Evolutionary conservation across 768 basidiomycete species (phyloP).

Genomic region (Russula brevipes): DNA sequence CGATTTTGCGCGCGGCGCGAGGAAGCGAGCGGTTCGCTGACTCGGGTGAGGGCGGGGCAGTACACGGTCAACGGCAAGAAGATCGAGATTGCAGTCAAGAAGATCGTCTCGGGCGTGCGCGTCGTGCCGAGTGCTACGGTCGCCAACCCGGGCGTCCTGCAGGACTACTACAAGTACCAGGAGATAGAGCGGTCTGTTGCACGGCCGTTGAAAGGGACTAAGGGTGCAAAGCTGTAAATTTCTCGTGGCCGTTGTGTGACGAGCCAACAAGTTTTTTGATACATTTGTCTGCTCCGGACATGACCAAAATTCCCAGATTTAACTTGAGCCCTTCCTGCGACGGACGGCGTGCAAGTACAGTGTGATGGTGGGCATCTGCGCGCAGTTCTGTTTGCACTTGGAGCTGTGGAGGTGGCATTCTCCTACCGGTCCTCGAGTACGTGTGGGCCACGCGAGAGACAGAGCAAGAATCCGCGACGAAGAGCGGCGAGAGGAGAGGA

Average conservation of each 20-base stretch:
- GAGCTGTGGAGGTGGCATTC: too few species aligned
- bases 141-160: slow-evolving; percentile 62
- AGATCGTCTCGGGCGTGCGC: slow-evolving; percentile 63
- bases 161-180: slow-evolving; percentile 59
- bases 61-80: slow-evolving; percentile 76
- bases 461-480: too few species aligned
- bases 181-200: slow-evolving; percentile 39
- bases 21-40: neutral
- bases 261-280: too few species aligned
- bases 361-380: too few species aligned
- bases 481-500: too few species aligned
- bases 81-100: slow-evolving; percentile 75
- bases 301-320: too few species aligned
- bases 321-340: too few species aligned
- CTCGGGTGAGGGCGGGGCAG: slow-evolving; percentile 32
- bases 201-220: neutral
- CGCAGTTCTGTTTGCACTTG: too few species aligned
- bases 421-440: too few species aligned
- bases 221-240: slow-evolving; percentile 1
- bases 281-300: too few species aligned
- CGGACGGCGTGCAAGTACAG: too few species aligned
- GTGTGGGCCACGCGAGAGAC: too few species aligned
- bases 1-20: neutral
- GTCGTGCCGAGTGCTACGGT: slow-evolving; percentile 69
- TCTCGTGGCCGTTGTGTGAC: neutral